Base-by-base conservation (phyloP, 1,284 basidiomycete species). In the Xanthoconium separans region DNA sequence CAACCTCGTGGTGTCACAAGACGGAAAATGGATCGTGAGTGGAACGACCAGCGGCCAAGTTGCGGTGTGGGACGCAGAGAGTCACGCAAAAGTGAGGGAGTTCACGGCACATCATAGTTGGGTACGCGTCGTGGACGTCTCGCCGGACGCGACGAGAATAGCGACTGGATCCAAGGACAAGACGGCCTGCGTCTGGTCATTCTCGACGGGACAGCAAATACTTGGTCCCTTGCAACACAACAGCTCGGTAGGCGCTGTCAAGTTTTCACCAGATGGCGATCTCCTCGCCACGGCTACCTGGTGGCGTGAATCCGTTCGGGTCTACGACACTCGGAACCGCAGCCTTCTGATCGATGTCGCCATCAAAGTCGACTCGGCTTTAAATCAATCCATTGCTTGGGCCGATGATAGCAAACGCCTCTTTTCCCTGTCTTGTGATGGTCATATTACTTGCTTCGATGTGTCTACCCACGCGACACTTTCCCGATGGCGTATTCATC, bases 21-120 rank as follows among this genome's bases (percentile, higher is more conserved):
- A 55, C 18, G 54, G 55, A 30, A 57, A 39, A 24, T 57, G 55
- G 55, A 6, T 53, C 6, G 47, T 57, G 22, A 53, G 47, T 20
- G 54, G 55, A 37, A 30, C 18, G 16, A 33, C 2, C 10, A 12
- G 9, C 1, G 55, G 54, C n/a, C 16, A 29, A 13, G 41, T 57
- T 41, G 20, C 7, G 12, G 40, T 57, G 3, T 55, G 54, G 54
- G 20, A 44, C 22, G 29, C 18, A 18, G 29, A 40, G 33, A 57
- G 3, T 29, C 36, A 34, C 34, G 20, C 27, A 13, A 43, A 44
- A 18, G 34, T 52, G n/a, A 52, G 1, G 29, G 24, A 11, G 29
- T 39, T 55, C 34, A 27, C 6, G 36, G 37, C 24, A 15, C 52
- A 54, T 18, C 12, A 4, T 6, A 20, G 22, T 9, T 36, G 18